A percentile compares a stretch with the other conserved stretches of the same genome.
These are phyloP conservation scores for Viridothelium virens DNA, from an alignment of 495 filamentous ascomycete genomes.

Conservation along the genomic window DNA sequence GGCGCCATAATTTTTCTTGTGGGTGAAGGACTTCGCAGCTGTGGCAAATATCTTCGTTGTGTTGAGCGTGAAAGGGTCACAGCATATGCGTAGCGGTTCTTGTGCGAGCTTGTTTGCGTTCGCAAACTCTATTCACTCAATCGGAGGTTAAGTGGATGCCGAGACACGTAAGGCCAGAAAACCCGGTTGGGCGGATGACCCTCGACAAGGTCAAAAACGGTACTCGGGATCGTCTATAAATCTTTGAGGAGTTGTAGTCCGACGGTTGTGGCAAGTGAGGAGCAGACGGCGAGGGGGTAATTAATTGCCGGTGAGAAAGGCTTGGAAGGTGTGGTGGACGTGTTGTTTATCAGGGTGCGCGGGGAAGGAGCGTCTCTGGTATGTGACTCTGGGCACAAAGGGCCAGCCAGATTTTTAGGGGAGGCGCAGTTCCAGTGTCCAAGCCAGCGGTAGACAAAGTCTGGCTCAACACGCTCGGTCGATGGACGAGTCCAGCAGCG, in stretches of 20 bases:
- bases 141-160: neutral
- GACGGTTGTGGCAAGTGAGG: neutral
- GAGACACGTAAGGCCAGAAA: neutral
- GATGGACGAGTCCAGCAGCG: neutral
- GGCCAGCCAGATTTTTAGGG: neutral
- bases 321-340: slow-evolving; percentile 3
- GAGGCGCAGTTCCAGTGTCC: neutral
- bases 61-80: neutral
- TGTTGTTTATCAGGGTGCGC: slow-evolving; percentile 12
- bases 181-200: neutral
- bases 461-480: neutral
- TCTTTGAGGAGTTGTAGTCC: neutral
- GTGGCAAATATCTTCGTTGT: neutral
- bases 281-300: neutral
- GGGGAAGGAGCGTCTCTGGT: slow-evolving; percentile 12
- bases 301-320: neutral
- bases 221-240: neutral
- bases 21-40: neutral
- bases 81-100: neutral
- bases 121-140: slow-evolving; percentile 6
- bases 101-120: neutral
- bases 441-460: neutral
- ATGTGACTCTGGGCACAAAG: slow-evolving; percentile 3
- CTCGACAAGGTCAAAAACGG: neutral
- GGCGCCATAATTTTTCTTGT: neutral